Percentiles rank a stretch among this genome's conserved stretches.
These are phyloP conservation scores for Daldinia vernicosa DNA, from an alignment of 495 filamentous ascomycete genomes.

Conservation along the genomic window DNA sequence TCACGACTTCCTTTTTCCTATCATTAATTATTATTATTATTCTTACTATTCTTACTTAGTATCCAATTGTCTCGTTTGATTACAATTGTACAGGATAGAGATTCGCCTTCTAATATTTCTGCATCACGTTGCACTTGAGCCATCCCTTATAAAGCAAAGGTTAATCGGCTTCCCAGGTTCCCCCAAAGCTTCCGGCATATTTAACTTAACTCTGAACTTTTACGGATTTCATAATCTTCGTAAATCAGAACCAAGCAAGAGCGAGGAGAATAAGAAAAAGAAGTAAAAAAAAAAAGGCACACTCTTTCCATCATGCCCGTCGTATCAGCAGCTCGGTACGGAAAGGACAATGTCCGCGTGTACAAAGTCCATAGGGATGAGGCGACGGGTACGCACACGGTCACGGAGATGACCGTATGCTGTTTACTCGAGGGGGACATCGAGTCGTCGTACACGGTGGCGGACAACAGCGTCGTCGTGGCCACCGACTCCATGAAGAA, in stretches of 20 bases:
- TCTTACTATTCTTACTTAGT: conserved; percentile 1
- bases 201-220: no score
- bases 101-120: conserved; percentile 24
- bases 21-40: conserved; percentile 2
- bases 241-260: not conserved
- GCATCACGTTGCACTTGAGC: conserved; percentile 31
- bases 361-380: conserved; percentile 89
- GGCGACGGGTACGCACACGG: conserved; percentile 77
- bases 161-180: conserved; percentile 10
- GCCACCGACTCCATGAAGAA: conserved; percentile 99
- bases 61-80: conserved; percentile 24
- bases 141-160: conserved; percentile 24
- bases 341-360: conserved; percentile 98
- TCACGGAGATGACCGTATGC: conserved; percentile 95
- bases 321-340: conserved; percentile 81
- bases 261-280: conserved; percentile 11
- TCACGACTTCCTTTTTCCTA: conserved; percentile 10
- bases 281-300: not conserved
- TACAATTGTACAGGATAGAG: conserved; percentile 33
- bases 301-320: conserved; percentile 57
- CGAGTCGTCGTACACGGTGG: conserved; percentile 89
- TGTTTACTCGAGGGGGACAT: conserved; percentile 91
- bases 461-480: conserved; percentile 94
- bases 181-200: conserved; percentile 8
- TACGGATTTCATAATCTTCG: conserved; percentile 12